Percentiles rank a stretch among this genome's conserved stretches.
Conservation (phyloP, 2,329 filamentous ascomycete genomes). For the Lithohypha guttulata region DNA sequence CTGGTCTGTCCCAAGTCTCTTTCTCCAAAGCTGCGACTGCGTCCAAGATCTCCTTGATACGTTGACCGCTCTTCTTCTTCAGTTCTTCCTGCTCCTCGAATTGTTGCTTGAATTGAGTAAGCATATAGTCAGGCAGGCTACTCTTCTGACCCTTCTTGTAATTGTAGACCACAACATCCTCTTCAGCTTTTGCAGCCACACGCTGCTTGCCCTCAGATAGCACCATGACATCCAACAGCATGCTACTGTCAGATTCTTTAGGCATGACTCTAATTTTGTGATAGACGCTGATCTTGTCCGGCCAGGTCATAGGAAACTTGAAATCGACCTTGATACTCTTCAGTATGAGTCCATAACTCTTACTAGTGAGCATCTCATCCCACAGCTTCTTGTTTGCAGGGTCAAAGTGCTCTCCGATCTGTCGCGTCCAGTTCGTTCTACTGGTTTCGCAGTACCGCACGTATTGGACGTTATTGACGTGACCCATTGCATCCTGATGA, state of each 20-base stretch:
- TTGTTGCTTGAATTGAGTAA: conserved; percentile 48
- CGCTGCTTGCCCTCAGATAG: conserved; percentile 66
- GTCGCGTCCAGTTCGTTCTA: conserved; percentile 65
- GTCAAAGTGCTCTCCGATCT: conserved; percentile 55
- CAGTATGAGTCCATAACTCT: conserved; percentile 62
- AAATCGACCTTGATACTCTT: conserved; percentile 71
- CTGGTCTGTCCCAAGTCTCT: conserved; percentile 61
- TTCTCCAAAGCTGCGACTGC: conserved; percentile 54
- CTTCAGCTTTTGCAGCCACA: conserved; percentile 60
- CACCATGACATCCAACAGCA: conserved; percentile 54
- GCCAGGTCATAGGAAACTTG: conserved; percentile 80
- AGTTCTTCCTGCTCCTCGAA: conserved; percentile 53
- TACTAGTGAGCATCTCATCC: conserved; percentile 57
- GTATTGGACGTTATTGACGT: conserved; percentile 82
- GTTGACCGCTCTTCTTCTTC: conserved; percentile 40
- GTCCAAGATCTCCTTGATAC: conserved; percentile 47
- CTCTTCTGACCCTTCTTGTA: conserved; percentile 50
- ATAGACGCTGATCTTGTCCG: conserved; percentile 71
- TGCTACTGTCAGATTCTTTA: conserved; percentile 36
- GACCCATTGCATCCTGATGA: conserved; percentile 51
- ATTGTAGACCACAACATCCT: conserved; percentile 74
- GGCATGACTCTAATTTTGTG: conserved; percentile 59
- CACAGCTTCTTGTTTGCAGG: conserved; percentile 52
- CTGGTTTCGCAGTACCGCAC: conserved; percentile 73
- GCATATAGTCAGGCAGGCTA: conserved; percentile 49